Evolutionary conservation across 192 early-diverging fungal species (phyloP), one percentile per base, ranked within the genome.

Genomic region (Podila horticola): DNA sequence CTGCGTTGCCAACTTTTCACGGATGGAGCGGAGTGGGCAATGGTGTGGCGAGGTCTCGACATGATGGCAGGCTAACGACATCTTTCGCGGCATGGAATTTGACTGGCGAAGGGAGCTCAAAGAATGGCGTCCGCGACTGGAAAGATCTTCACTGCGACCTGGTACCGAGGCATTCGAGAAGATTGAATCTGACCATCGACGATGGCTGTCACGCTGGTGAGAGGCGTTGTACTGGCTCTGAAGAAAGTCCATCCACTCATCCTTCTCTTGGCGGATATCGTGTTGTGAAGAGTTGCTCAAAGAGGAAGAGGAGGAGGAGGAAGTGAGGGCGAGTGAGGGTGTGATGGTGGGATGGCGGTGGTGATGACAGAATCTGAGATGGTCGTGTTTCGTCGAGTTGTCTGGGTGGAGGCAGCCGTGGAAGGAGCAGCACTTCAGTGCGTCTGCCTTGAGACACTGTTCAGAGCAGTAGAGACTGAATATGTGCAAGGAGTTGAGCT

Each of bases 191-290:
- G 52, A 55, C 52, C 24, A 22, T 24, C 52, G 52, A 6, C 11
- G 9, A 24, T 55, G 52, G 17, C 19, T 55, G 24, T n/a, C 29
- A n/a, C 58, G 63, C 3, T 26, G 63, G 33, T 20, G 30, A 24
- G 33, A 6, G 11, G 36, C 29, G 38, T 31, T 66, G 24, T 49
- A 74, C 19, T 74, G 64, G 28, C 29, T 30, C n/a, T 74, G 72
- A 12, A 67, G 24, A 30, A 74, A 74, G 19, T 51, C 38, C 20
- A 62, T 38, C 72, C 72, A 74, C 17, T 67, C 45, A 11, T 62
- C 55, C 28, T 20, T 26, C 24, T 55, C 52, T 24, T 55, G 52
- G 5, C n/a, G 8, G 19, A 36, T 13, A 52, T 55, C 34, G 20
- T 58, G 66, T 10, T 38, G 9, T 22, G 58, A 36, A 51, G 4